Base-by-base conservation (phyloP, 495 filamentous ascomycete species). In the Antarctomyces pellizariae region DNA sequence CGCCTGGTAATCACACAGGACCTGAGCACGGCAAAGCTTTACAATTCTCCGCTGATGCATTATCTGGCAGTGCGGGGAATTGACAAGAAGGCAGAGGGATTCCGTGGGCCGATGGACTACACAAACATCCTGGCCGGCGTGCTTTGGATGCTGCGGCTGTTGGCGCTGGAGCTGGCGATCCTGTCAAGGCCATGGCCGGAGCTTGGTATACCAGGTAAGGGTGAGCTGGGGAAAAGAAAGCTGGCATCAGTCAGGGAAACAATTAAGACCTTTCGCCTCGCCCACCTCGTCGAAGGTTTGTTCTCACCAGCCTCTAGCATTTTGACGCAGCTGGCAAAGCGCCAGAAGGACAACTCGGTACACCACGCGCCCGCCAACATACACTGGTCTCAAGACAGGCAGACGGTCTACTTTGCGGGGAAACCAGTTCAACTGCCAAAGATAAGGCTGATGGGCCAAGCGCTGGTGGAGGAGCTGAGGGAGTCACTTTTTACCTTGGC, bases 361-460 rank as follows among this genome's bases (percentile, higher is more conserved):
- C 23, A 32, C 13, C 12, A 25, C 11, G 25, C 23, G 8, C 14
- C n/a, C 7, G 11, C 13, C 3, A 32, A 32, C 12, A 32, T 32
- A 15, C 12, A 32, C 22, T 32, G 12, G 23, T 19, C 14, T n/a
- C 22, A 25, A 6, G 16, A 32, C 12, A 5, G 22, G n/a, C 5
- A 32, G 30, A 32, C 30, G 2, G 22, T 32, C 15, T 26, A 7
- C 26, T 32, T 26, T 15, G 9, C 5, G 22, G 23, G 30, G 5
- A 9, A 32, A 16, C 8, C 5, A 6, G 23, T 32, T 3, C 16
- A 20, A 11, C 20, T 32, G 16, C 9, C 11, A 5, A 32, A 26
- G 30, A 26, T 32, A 13, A 13, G 4, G 9, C 19, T 13, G 16
- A 26, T 26, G 13, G 25, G 9, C 12, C n/a, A 32, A 14, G 16